These are phyloP conservation scores for Fraxinus paxiana DNA, from an alignment of 305 asterid species.

Conservation along the genomic window DNA sequence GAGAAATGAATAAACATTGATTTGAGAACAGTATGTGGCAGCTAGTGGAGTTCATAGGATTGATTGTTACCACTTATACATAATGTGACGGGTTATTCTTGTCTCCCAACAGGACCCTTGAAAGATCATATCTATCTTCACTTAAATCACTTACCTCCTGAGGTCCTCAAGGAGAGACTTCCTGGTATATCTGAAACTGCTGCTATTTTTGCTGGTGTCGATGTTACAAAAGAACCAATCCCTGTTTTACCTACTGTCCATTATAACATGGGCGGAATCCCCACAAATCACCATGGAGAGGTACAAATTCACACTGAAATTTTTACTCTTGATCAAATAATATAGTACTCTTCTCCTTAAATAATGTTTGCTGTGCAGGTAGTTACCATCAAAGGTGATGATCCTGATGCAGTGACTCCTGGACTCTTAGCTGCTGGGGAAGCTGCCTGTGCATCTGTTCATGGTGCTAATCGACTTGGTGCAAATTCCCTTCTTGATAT, in stretches of 20 bases:
- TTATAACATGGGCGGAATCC: conserved; percentile 98
- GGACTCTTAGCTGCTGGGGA: conserved; percentile 99
- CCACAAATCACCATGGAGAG: conserved; percentile 96
- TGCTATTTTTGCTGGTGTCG: conserved; percentile 97
- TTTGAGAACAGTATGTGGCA: conserved; percentile 8
- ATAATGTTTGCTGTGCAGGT: conserved; percentile 47
- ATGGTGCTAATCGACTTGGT: conserved; percentile 99
- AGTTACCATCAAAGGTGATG: conserved; percentile 65
- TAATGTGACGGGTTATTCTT: conserved; percentile 9
- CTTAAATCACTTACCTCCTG: conserved; percentile 97
- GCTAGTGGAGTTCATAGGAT: conserved; percentile 10
- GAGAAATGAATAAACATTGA: conserved; percentile 3
- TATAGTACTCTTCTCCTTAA: conserved; percentile 5
- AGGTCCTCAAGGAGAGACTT: conserved; percentile 96
- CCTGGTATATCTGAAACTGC: conserved; percentile 99
- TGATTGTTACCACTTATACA: neutral
- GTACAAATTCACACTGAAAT: conserved; percentile 31
- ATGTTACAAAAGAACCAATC: conserved; percentile 97
- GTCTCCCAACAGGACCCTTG: conserved; percentile 57
- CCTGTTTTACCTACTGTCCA: conserved; percentile 98
- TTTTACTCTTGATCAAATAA: neutral
- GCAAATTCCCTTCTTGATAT: conserved; percentile 98
- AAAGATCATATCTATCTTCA: conserved; percentile 97
- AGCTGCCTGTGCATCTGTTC: conserved; percentile 99
- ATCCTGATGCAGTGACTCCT: conserved; percentile 75